Evolutionary conservation across 1,284 basidiomycete genomes (phyloP).

Genomic region (Sporisorium exsertum): DNA sequence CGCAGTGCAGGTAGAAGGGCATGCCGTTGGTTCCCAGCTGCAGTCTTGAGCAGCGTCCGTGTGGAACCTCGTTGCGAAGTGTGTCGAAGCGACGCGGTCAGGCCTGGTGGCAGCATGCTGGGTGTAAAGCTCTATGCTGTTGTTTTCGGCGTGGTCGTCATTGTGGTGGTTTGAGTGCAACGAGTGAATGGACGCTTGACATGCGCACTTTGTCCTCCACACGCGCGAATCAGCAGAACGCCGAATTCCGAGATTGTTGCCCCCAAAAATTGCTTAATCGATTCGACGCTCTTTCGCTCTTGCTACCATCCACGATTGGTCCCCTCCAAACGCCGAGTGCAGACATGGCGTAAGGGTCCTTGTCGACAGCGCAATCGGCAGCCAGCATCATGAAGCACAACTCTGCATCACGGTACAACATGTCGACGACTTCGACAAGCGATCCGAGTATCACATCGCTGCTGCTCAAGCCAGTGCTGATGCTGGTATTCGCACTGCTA

Average conservation of each 20-base stretch:
- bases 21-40: neutral
- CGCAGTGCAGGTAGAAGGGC: neutral
- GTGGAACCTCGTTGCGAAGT: neutral
- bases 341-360: slow-evolving; percentile 1
- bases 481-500: slow-evolving; percentile 27
- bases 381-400: neutral
- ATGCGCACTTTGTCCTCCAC: neutral
- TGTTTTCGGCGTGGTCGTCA: neutral
- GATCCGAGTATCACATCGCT: slow-evolving; percentile 4
- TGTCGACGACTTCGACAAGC: neutral
- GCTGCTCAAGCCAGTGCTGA: slow-evolving; percentile 26
- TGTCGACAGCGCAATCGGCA: slow-evolving; percentile 10
- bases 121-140: neutral
- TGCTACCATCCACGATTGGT: neutral
- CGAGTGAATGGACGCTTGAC: neutral
- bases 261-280: too few species aligned
- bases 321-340: neutral
- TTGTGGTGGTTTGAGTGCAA: neutral
- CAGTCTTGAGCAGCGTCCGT: neutral
- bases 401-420: neutral
- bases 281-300: neutral
- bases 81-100: slow-evolving; percentile 8
- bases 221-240: neutral
- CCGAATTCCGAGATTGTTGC: neutral
- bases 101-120: slow-evolving; percentile 18